A percentile compares a stretch with the other conserved stretches of the same genome.
These are phyloP conservation scores for Dendrobium chrysotoxum DNA, from an alignment of 106 monocot species.

Conservation along the genomic window DNA sequence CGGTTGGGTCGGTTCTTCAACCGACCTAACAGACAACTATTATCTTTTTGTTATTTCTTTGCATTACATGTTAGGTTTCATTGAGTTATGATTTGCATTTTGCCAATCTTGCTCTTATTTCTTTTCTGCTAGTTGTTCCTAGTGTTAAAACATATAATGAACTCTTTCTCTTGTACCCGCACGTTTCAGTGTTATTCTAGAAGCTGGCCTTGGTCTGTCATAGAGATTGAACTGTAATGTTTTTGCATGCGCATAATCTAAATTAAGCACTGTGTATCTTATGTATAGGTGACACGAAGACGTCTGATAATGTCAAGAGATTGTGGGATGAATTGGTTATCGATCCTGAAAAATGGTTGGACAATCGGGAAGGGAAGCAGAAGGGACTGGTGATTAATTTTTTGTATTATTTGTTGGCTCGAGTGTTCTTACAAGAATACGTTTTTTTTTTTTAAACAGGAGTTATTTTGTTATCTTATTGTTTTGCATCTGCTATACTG, in stretches of 20 bases:
- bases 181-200: not conserved
- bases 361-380: constrained; percentile 45
- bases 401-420: not conserved
- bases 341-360: constrained; percentile 52
- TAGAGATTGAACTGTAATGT: not conserved
- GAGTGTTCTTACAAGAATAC: not conserved
- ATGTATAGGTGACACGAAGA: constrained; percentile 1
- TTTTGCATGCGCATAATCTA: not conserved
- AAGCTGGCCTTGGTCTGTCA: not conserved
- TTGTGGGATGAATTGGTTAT: constrained; percentile 47
- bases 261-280: not conserved
- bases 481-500: not conserved
- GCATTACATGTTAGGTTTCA: not conserved
- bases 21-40: too few relatives aligned
- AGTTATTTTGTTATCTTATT: not conserved
- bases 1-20: too few relatives aligned
- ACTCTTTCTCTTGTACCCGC: not conserved
- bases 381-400: constrained; percentile 36
- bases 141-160: not conserved
- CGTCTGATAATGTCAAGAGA: constrained; percentile 6
- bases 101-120: not conserved
- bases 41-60: not conserved
- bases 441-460: not conserved
- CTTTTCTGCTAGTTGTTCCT: not conserved
- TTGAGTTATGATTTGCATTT: not conserved